Percentiles rank a stretch among this genome's conserved stretches.
These are phyloP conservation scores for Nemania sp. DNA, from an alignment of 2,329 filamentous ascomycete genomes.

Conservation along the genomic window DNA sequence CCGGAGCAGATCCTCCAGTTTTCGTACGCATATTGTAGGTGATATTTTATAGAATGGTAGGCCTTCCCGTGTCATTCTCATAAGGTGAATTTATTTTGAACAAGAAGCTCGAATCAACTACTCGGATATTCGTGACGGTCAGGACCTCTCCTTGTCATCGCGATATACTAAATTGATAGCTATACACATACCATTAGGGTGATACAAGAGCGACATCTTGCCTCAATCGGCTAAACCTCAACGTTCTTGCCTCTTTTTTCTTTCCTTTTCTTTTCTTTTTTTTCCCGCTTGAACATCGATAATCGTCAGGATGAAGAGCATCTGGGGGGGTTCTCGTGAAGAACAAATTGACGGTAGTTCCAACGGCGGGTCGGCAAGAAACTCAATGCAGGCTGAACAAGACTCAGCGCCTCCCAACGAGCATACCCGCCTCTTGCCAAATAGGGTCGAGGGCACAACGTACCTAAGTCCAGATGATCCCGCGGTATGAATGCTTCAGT, in stretches of 20 bases:
- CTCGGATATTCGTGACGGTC: constrained; percentile 8
- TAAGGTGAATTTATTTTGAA: background rate
- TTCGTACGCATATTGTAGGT: too few relatives aligned
- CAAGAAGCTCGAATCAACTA: background rate
- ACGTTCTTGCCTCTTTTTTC: background rate
- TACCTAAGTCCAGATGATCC: constrained; percentile 84
- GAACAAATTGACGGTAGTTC: constrained; percentile 37
- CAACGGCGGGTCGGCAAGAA: constrained; percentile 35
- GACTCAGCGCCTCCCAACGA: constrained; percentile 57
- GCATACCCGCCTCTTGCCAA: constrained; percentile 76
- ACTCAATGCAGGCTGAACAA: constrained; percentile 44
- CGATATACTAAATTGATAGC: constrained; percentile 7
- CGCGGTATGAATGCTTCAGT: constrained; percentile 67
- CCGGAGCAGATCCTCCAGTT: constrained; percentile 32
- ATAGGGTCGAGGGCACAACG: constrained; percentile 67
- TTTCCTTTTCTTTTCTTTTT: too few relatives aligned
- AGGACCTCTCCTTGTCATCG: constrained; percentile 12
- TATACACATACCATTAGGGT: constrained; percentile 3
- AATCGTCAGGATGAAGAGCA: constrained; percentile 45
- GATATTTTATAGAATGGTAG: background rate
- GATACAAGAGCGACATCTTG: constrained; percentile 13
- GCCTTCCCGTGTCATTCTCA: background rate
- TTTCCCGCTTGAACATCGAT: constrained; percentile 11
- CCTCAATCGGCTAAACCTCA: too few relatives aligned
- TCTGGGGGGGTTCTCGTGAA: constrained; percentile 47